Evolutionary conservation across 768 basidiomycete species (phyloP).

Genomic region (Psilocybe azurescens): DNA sequence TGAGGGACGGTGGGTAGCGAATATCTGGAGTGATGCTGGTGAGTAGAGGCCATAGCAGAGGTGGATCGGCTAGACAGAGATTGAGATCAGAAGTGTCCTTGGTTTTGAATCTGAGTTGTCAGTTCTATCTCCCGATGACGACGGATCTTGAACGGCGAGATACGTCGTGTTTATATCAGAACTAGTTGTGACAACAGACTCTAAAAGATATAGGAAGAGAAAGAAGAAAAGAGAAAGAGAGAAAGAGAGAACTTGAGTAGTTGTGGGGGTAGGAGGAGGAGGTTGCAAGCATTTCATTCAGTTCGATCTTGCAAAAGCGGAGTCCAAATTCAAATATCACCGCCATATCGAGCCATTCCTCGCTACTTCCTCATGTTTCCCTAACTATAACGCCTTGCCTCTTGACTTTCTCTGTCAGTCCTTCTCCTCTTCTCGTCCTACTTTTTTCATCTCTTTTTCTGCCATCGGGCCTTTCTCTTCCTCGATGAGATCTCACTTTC

Average conservation of each 20-base stretch:
- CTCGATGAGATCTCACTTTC: constrained; percentile 13
- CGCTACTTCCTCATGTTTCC: constrained; percentile 14
- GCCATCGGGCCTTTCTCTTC: constrained; percentile 9
- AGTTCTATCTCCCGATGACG: constrained; percentile 71
- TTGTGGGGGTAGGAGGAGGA: constrained; percentile 25
- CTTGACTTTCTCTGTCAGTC: constrained; percentile 4
- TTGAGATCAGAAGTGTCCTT: constrained; percentile 44
- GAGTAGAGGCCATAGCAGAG: constrained; percentile 31
- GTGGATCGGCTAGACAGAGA: constrained; percentile 40
- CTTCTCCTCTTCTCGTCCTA: constrained; percentile 7
- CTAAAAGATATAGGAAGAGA: constrained; percentile 1
- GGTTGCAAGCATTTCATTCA: constrained; percentile 13
- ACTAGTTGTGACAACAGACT: not conserved
- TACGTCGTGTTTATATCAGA: constrained; percentile 6
- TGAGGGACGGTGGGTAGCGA: constrained; percentile 37
- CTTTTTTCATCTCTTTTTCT: constrained; percentile 8
- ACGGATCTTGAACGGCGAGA: constrained; percentile 52
- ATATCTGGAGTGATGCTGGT: constrained; percentile 37
- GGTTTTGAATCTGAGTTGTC: constrained; percentile 49
- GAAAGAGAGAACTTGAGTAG: constrained; percentile 14
- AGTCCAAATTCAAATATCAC: constrained; percentile 32
- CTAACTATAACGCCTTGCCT: constrained; percentile 1
- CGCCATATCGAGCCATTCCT: constrained; percentile 33
- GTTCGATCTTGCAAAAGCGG: constrained; percentile 39
- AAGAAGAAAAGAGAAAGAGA: not conserved